Evolutionary conservation across 331 rosid species (phyloP), one percentile per base, ranked within the genome.

Genomic region (Rosa hybrid): DNA sequence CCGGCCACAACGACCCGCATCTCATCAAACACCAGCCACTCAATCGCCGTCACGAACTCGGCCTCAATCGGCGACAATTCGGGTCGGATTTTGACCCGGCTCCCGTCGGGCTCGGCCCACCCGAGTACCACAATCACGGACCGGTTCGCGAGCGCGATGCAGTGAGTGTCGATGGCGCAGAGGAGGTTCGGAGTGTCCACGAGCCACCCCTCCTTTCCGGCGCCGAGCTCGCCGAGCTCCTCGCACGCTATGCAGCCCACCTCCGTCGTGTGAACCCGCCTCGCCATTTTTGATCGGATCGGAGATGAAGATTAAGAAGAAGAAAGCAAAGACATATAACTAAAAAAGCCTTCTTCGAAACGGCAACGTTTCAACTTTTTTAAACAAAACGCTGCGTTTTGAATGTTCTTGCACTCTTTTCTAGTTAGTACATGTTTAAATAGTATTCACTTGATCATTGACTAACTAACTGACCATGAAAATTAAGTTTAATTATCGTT

Each of bases 201-300:
- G 9, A 93, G 92, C 99, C 99, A 96, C 39, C 92, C 90, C 14
- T 89, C 93, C 68, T 90, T 93, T 0, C 99, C 99, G n/a, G 99
- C 96, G 17, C 99, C 99, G 44, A 96, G 82, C 46, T 88, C 90
- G 14, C 84, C 82, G 46, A 96, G 92, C 56, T 95, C 96, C 41
- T 89, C 89, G 84, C 98, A 91, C 8, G 99, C 97, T 63, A 93
- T 87, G 89, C 92, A 89, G 46, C 99, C 99, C 72, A 95, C 86
- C 46, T 84, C 94, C 41, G 85, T 91, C 86, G 93, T 93, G 79
- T 84, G 77, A 77, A 79, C 77, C 80, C 96, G 93, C 86, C 71
- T 85, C 81, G 89, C 72, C 91, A 86, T 80, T 45, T 44, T 80
- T 50, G 84, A 49, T 20, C 16, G n/a, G 64, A 65, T 74, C 48